Conservation (phyloP, 495 filamentous ascomycete genomes). For the Penicillium longicatenatum region DNA sequence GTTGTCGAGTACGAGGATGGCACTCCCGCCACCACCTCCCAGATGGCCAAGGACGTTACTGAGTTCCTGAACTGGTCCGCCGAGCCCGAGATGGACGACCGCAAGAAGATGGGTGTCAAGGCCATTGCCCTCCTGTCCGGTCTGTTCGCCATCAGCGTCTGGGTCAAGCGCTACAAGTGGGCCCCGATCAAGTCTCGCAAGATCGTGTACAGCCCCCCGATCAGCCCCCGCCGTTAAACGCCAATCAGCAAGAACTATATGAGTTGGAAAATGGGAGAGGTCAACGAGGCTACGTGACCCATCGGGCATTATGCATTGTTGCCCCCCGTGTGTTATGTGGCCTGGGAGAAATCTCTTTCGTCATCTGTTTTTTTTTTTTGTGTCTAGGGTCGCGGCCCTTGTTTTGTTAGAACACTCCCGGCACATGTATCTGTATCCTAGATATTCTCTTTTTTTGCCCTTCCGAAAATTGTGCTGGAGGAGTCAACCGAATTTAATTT, state of each 20-base stretch:
- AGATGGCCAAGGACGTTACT: conserved; percentile 99
- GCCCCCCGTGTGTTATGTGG: conserved; percentile 26
- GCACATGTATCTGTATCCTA: conserved; percentile 54
- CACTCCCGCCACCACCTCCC: conserved; percentile 89
- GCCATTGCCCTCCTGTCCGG: conserved; percentile 74
- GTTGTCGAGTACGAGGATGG: conserved; percentile 98
- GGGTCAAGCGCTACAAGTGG: conserved; percentile 99
- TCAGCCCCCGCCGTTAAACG: conserved; percentile 46
- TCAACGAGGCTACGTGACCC: conserved; percentile 30
- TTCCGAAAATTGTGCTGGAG: conserved; percentile 47
- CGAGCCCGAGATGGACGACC: conserved; percentile 97
- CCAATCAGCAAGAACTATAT: conserved; percentile 32
- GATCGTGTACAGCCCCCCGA: conserved; percentile 80
- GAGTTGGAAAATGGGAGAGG: conserved; percentile 39
- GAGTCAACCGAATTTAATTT: conserved; percentile 44
- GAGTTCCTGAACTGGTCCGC: conserved; percentile 99
- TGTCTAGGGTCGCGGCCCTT: conserved; percentile 37
- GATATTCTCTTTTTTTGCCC: conserved; percentile 47
- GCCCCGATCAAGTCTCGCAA: conserved; percentile 91
- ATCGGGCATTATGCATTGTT: conserved; percentile 35
- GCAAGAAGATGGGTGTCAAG: conserved; percentile 99
- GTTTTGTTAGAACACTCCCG: conserved; percentile 49
- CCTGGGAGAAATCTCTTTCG: conserved; percentile 28
- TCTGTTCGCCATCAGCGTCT: conserved; percentile 84
- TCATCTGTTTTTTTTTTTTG: conserved; percentile 32